Base-by-base conservation (phyloP, 345 rosid genomes). In the Dovyalis caffra region DNA sequence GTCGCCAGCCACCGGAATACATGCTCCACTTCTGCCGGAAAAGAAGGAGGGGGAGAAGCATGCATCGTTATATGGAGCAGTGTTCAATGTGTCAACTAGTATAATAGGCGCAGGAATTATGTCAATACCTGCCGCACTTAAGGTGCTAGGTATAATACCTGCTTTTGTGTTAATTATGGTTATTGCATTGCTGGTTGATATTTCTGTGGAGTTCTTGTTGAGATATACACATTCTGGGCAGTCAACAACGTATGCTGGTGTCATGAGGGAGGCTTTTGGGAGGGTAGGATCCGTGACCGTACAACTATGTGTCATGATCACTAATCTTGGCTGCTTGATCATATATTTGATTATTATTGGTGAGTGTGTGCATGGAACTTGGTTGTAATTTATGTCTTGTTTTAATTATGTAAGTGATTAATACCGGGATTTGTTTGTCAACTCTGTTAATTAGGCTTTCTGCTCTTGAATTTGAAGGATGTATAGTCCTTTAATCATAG, bases 51-150 rank as follows among this genome's bases (percentile, higher is more conserved):
- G 66, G 0, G 77, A 31, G 74, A 83, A 76, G 68, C 83, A 70
- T 25, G 86, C 87, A 0, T 91, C 95, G 0, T 77, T 92, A 15
- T 66, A 86, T 0, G 97, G 99, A 12, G 97, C 97, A 0, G 91
- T 95, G 78, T 95, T 95, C 81, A 95, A 92, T 63, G 92, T 95
- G 40, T 86, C 99, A 1, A 95, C 97, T 0, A 92, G 87, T 80
- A 87, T 90, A 16, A 82, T 95, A 40, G 97, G 99, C 11, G 97
- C 97, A 3, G 97, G 97, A 6, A 95, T 92, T 37, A 95, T 95
- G 99, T 89, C 99, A 6, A 87, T 92, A 53, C 97, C 99, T 1
- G 97, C 94, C 14, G 90, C 99, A 4, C 62, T 90, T 2, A 92
- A 85, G 83, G 97, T 95, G 12, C 84, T 95, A 0, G 99, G 99